Conservation (phyloP, 2,329 filamentous ascomycete species). For the Trichoderma atrobrunneum region DNA sequence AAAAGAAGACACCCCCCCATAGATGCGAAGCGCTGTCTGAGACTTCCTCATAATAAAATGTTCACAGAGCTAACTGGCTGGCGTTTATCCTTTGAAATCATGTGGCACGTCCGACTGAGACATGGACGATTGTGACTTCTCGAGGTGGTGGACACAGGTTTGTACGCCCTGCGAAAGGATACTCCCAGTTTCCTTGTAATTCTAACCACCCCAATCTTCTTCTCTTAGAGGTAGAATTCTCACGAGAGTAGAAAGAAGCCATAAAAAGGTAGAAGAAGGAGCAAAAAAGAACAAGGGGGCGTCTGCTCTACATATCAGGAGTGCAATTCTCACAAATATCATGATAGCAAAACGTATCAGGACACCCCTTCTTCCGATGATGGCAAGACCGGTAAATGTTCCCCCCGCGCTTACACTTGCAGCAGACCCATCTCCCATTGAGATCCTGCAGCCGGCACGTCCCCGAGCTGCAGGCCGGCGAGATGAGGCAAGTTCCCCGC, state of each 20-base stretch:
- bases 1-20: background rate
- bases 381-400: conserved; percentile 47
- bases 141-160: background rate
- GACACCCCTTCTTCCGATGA: conserved; percentile 44
- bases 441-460: conserved; percentile 49
- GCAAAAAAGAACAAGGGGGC: background rate
- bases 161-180: background rate
- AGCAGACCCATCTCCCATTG: conserved; percentile 49
- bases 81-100: background rate
- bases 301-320: conserved; percentile 28
- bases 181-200: background rate
- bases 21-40: background rate
- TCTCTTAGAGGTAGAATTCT: background rate
- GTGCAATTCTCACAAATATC: conserved; percentile 46
- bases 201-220: background rate
- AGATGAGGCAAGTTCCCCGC: conserved; percentile 44
- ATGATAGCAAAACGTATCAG: conserved; percentile 53
- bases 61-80: background rate
- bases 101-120: background rate
- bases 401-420: conserved; percentile 45
- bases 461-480: conserved; percentile 46
- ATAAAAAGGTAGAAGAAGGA: background rate
- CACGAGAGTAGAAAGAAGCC: background rate
- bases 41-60: background rate
- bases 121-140: background rate